phyloP scores from a whole-genome alignment of 1,284 basidiomycete genomes.

The Pseudozyma flocculosa region DNA sequence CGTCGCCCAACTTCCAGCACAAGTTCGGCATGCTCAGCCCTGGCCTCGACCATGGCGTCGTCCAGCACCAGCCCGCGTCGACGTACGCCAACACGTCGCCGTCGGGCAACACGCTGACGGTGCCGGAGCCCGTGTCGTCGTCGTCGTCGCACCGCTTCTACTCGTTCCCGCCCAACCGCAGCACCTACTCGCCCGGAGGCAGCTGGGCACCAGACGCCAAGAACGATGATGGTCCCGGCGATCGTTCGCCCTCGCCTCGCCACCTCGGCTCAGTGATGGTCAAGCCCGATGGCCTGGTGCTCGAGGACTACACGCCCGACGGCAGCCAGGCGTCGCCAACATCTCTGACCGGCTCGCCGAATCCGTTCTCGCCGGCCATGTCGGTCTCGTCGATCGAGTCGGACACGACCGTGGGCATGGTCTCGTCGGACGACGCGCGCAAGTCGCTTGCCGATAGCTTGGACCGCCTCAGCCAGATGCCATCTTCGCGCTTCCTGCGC shows the following conservation, averaged over 20 bases:
- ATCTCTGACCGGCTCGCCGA: conserved; percentile 39
- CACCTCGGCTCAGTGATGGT: background rate
- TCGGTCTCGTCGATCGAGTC: conserved; percentile 42
- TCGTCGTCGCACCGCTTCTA: conserved; percentile 26
- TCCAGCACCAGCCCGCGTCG: conserved; percentile 39
- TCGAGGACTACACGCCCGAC: conserved; percentile 42
- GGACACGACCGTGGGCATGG: conserved; percentile 33
- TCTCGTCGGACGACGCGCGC: conserved; percentile 1
- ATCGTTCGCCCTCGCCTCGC: background rate
- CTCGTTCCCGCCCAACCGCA: conserved; percentile 38
- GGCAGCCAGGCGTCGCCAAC: conserved; percentile 41
- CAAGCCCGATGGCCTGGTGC: conserved; percentile 24
- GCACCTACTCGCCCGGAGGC: conserved; percentile 13
- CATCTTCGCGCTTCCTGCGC: conserved; percentile 15
- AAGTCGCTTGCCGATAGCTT: conserved; percentile 11
- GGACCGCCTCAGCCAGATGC: conserved; percentile 15
- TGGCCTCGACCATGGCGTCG: conserved; percentile 34
- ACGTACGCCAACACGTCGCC: conserved; percentile 39
- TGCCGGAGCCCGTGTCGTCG: conserved; percentile 15
- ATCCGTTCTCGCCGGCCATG: conserved; percentile 40
- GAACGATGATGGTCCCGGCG: background rate
- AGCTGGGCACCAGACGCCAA: background rate
- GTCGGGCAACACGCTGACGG: conserved; percentile 20
- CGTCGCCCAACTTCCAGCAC: conserved; percentile 29
- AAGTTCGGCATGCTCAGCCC: conserved; percentile 49